Evolutionary conservation across 495 filamentous ascomycete genomes (phyloP).

Genomic region (Entonaema liquescens): DNA sequence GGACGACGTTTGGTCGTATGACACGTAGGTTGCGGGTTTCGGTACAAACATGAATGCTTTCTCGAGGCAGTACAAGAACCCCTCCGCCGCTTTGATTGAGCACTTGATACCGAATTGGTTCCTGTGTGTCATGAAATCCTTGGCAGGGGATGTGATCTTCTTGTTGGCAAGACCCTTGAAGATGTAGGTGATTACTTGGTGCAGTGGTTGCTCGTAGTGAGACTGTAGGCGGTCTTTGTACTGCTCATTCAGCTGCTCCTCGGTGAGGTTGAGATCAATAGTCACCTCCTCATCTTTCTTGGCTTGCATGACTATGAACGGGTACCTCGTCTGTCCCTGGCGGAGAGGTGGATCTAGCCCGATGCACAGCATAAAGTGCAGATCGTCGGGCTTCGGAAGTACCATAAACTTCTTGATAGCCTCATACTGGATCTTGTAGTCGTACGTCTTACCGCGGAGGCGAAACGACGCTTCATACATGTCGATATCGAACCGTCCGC

Average conservation of each 20-base stretch:
- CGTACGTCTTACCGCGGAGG: conserved; percentile 97
- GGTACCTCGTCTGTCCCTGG: conserved; percentile 97
- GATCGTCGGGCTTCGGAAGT: conserved; percentile 95
- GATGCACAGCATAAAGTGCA: conserved; percentile 93
- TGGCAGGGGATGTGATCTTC: conserved; percentile 91
- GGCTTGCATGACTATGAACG: conserved; percentile 99
- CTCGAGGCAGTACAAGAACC: conserved; percentile 94
- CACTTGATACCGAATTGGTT: conserved; percentile 96
- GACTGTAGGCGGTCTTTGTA: conserved; percentile 88
- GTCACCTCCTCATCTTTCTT: conserved; percentile 98
- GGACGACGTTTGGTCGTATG: conserved; percentile 85
- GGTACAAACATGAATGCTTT: conserved; percentile 99
- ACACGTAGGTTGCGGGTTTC: conserved; percentile 95
- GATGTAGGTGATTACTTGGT: conserved; percentile 90
- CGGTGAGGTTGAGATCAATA: conserved; percentile 96
- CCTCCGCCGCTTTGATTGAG: conserved; percentile 98
- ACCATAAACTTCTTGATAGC: conserved; percentile 98
- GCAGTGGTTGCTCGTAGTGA: conserved; percentile 90
- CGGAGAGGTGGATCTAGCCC: conserved; percentile 95
- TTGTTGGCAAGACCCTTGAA: conserved; percentile 94
- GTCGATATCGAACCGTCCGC: conserved; percentile 99
- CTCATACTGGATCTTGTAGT: conserved; percentile 99
- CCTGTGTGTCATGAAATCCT: conserved; percentile 92
- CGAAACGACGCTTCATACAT: conserved; percentile 99
- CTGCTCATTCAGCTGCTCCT: conserved; percentile 79